A percentile compares a stretch with the other conserved stretches of the same genome.
Evolutionary conservation across 768 basidiomycete species (phyloP).

Genomic region (Phlebiopsis gigantea): DNA sequence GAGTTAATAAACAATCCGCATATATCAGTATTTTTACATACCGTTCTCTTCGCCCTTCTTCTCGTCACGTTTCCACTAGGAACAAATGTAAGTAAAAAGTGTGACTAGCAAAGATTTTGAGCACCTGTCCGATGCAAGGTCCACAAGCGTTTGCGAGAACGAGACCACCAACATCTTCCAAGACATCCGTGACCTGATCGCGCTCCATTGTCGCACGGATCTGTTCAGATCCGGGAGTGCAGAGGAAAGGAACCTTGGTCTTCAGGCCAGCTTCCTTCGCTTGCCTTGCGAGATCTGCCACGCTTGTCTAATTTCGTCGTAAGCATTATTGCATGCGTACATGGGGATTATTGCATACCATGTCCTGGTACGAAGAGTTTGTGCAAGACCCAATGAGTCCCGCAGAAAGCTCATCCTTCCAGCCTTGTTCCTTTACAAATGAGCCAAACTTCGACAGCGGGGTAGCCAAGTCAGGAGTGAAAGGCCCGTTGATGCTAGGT

Average conservation of each 20-base stretch:
- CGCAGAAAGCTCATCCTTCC: conserved; percentile 92
- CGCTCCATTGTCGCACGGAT: conserved; percentile 97
- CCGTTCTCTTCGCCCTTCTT: conserved; percentile 85
- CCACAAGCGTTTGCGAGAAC: conserved; percentile 98
- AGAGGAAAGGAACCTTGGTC: conserved; percentile 81
- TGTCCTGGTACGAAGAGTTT: conserved; percentile 96
- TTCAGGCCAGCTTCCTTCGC: conserved; percentile 80
- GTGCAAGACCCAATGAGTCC: conserved; percentile 98
- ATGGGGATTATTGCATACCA: conserved; percentile 45
- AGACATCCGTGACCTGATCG: conserved; percentile 74
- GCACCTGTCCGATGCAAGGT: conserved; percentile 93
- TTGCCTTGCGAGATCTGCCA: conserved; percentile 86
- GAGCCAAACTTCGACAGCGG: conserved; percentile 84
- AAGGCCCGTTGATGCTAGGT: conserved; percentile 93
- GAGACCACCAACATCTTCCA: conserved; percentile 88
- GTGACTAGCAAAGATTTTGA: neutral
- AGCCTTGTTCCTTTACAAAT: conserved; percentile 79
- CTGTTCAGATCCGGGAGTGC: conserved; percentile 90
- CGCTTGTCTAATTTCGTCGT: conserved; percentile 58
- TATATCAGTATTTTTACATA: conserved; percentile 22
- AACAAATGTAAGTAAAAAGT: neutral
- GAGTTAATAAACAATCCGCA: conserved; percentile 34
- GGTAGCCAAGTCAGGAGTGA: conserved; percentile 95
- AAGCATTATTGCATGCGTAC: neutral
- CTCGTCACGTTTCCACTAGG: conserved; percentile 91